Base-by-base conservation (phyloP, 2,329 filamentous ascomycete genomes). In the Ceratocystis lukuohia region DNA sequence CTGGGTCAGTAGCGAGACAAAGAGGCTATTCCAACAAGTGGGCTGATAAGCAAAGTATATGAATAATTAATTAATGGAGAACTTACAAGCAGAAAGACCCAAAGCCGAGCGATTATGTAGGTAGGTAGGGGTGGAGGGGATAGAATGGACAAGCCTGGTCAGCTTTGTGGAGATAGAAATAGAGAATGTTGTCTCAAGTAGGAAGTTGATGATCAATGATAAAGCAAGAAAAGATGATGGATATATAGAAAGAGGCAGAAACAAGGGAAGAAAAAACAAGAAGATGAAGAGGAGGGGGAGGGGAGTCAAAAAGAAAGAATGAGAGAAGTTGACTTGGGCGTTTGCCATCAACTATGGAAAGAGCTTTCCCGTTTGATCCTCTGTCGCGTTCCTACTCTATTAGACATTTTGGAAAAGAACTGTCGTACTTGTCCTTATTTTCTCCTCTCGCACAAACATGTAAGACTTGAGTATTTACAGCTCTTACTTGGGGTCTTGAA, bases 381-480 rank as follows among this genome's bases (percentile, higher is more conserved):
- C 56, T 37, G 56, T 59, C 56, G 56, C 56, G 56, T 59, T 37
- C 56, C 56, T 59, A 59, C 56, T 37, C 28, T 30, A 8, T 59
- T 59, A 30, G 28, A 59, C 12, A 20, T 17, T 10, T 17, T 5
- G 7, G 53, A 20, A 22, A 10, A 20, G n/a, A 28, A 28, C 20
- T 28, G 17, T 41, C 10, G 37, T 41, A 41, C 37, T 41, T 41
- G 1, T 15, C 33, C 33, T 37, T 37, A 12, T 41, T 5, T 41
- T 41, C 12, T 41, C 37, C 37, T 41, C 37, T 41, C 3, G 37
- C 12, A 12, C 10, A 41, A 41, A 4, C 37, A 15, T 41, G 37
- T 41, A 15, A 41, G 37, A 41, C 37, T 15, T 41, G 37, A 41
- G 37, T 41, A 41, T 12, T 15, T 41, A 41, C 37, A 41, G 37